Evolutionary conservation across 306 rosid species (phyloP), one percentile per base, ranked within the genome.

Genomic region (Trichosanthes cucumerina): DNA sequence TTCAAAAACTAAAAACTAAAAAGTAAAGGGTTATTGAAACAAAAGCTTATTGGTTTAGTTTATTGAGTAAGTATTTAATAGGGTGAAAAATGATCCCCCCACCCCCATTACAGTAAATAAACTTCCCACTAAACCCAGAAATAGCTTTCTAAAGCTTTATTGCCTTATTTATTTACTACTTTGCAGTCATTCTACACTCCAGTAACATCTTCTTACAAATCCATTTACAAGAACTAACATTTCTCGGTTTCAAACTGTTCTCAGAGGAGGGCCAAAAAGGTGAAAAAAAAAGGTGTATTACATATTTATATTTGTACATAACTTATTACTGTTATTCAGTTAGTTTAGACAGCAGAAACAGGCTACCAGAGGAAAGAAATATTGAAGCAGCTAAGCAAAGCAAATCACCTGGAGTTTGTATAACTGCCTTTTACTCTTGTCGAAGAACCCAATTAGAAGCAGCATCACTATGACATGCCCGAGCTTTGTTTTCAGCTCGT

Each of bases 391-490:
- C 81, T 77, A 95, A 95, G 88, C 97, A 95, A 26, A 95, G 93
- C 88, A 95, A 89, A 85, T 95, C 99, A 53, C 82, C 75, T 36
- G 97, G 91, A 75, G 98, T 43, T 34, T 86, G 83, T 76, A 95
- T 90, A 4, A 68, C 76, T 68, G 91, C 96, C 82, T 87, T 88
- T 90, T 95, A 80, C 93, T 89, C 88, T 85, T 95, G 76, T 95
- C 98, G 54, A 89, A 84, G 84, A 89, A 77, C 43, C 98, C 97
- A 70, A 95, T 95, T 59, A 92, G 87, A 84, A 95, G 98, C 78
- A 95, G 87, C 99, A 95, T 95, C 80, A 95, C 97, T 86, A 92
- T 95, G 1, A 95, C 97, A 80, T 92, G 97, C 36, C 97, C 99
- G 44, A 95, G 66, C 89, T 95, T 95, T 24, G 97, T 92, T 87